Base-by-base conservation (phyloP, 2,329 filamentous ascomycete genomes). In the Coniella vitis region DNA sequence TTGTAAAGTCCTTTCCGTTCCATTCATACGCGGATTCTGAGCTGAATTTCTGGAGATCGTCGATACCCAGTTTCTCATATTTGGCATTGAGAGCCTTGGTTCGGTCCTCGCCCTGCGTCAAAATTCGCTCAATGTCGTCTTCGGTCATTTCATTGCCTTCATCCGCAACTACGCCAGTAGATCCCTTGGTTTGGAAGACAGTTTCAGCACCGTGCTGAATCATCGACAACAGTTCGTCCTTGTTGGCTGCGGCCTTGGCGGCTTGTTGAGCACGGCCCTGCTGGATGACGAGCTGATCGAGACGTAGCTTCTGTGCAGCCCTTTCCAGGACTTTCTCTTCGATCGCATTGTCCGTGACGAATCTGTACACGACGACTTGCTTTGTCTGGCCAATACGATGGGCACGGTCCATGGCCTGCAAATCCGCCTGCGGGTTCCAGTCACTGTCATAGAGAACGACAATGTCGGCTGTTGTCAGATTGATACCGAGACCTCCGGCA, bases 321-420 rank as follows among this genome's bases (percentile, higher is more conserved):
- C 93, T 84, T 68, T 98, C 91, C 42, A 98, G 72, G 9, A 98
- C 93, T 70, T 98, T 97, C 69, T 98, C 93, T 63, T 98, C 93
- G 52, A 98, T 97, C 1, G 93, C 93, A 61, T 95, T 94, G 64
- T 98, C 93, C 0, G 94, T 98, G 20, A 98, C 87, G 60, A 98
- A 96, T 52, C 93, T 82, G 71, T 95, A 98, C 3, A 98, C 93
- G 38, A 90, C 79, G 10, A 98, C 93, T 65, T 98, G 93, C 70
- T 98, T 98, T 4, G 89, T 98, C 70, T 98, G 93, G 35, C 93
- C 93, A 59, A 98, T 98, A 70, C 93, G 89, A 71, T 98, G 93
- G 45, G 93, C 93, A 63, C 93, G 87, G 62, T 98, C 93, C 93
- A 98, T 98, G 49, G 93, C 93, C 67, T 98, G 93, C 52, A 98